phyloP scores from a whole-genome alignment of 139 green algal species.

The Chlamydomonas schloesseri region DNA sequence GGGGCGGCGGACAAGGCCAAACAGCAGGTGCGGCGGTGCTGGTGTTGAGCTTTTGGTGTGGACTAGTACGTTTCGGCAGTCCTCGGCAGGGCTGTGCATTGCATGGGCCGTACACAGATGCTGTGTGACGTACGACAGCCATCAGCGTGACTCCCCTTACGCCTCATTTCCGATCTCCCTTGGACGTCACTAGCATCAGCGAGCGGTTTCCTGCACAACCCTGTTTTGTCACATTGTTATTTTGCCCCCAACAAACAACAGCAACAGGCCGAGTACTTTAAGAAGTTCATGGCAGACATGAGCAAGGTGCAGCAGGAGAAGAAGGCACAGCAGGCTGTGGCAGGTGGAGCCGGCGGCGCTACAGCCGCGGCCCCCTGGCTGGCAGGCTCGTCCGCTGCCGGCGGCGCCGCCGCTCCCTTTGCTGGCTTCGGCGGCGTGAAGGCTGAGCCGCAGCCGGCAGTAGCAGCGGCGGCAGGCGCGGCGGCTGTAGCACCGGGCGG shows the following conservation, averaged over 20 bases:
- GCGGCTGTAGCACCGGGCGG: background rate
- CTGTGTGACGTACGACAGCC: too few species aligned
- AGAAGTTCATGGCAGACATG: constrained; percentile 34
- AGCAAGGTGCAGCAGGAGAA: constrained; percentile 26
- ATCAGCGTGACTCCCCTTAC: too few species aligned
- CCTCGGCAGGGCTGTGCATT: too few species aligned
- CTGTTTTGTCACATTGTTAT: too few species aligned
- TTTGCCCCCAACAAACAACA: too few species aligned
- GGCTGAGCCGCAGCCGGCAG: background rate
- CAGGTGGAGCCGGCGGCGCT: background rate
- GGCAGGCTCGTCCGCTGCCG: background rate
- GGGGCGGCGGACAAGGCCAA: background rate
- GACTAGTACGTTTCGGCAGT: too few species aligned
- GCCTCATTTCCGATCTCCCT: too few species aligned
- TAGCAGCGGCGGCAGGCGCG: background rate
- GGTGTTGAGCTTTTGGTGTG: too few species aligned
- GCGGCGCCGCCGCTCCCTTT: too few species aligned
- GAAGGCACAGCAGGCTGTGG: background rate
- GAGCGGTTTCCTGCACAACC: too few species aligned
- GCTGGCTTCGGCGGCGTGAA: background rate
- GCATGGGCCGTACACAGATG: too few species aligned
- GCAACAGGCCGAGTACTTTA: constrained; percentile 28
- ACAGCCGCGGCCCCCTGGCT: background rate
- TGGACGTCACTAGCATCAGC: too few species aligned
- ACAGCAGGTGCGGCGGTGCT: background rate